Evolutionary conservation across 2,329 filamentous ascomycete genomes (phyloP).

Genomic region (Ampelomyces quisqualis): DNA sequence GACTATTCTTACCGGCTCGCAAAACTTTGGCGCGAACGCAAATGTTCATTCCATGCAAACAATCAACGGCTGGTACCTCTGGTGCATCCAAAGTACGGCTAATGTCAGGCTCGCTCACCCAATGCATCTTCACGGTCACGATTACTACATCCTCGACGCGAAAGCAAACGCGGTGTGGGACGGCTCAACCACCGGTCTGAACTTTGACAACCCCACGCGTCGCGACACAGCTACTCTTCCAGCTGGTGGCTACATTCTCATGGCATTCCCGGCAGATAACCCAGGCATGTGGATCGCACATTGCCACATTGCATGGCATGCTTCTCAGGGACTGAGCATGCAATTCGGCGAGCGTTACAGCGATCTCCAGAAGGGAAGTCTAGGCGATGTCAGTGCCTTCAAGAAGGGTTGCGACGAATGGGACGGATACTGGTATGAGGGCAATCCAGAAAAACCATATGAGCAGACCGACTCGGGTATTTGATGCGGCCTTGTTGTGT

Average conservation of each 20-base stretch:
- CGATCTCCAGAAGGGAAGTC: slow-evolving; percentile 21
- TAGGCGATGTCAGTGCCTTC: slow-evolving; percentile 25
- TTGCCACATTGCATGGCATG: slow-evolving; percentile 42
- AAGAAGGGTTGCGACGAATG: slow-evolving; percentile 35
- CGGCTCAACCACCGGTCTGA: slow-evolving; percentile 33
- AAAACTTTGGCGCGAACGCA: slow-evolving; percentile 23
- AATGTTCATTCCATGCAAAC: slow-evolving; percentile 34
- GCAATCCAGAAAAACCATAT: slow-evolving; percentile 28
- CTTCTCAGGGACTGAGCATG: slow-evolving; percentile 48
- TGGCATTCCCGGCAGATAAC: slow-evolving; percentile 57
- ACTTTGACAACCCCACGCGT: slow-evolving; percentile 42
- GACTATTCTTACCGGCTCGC: slow-evolving; percentile 43
- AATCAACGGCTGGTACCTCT: slow-evolving; percentile 47
- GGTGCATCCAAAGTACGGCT: slow-evolving; percentile 49
- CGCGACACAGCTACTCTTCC: slow-evolving; percentile 45
- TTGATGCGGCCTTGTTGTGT: slow-evolving; percentile 9
- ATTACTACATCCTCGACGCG: slow-evolving; percentile 47
- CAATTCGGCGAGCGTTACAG: slow-evolving; percentile 53
- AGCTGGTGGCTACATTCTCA: slow-evolving; percentile 47
- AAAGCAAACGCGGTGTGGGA: slow-evolving; percentile 40
- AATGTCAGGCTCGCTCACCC: slow-evolving; percentile 42
- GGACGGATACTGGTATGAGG: slow-evolving; percentile 36
- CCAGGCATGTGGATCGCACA: slow-evolving; percentile 49
- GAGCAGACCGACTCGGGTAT: slow-evolving; percentile 39
- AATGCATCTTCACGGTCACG: slow-evolving; percentile 46